Base-by-base conservation (phyloP, 2,329 filamentous ascomycete species). In the Trichoderma brevicompactum region DNA sequence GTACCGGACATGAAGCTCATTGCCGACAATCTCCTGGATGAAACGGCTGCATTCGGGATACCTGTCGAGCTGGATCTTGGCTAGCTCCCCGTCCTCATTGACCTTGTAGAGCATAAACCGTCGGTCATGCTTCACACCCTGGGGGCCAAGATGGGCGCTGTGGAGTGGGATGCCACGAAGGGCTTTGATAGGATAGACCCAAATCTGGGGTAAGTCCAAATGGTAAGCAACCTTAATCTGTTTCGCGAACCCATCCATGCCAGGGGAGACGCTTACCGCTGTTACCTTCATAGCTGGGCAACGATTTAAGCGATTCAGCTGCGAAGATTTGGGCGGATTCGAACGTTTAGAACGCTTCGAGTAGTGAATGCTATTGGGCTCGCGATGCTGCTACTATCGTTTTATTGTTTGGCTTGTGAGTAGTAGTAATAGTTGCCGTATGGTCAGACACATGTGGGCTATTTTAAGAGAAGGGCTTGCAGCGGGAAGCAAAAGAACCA, bases 141-240 rank as follows among this genome's bases (percentile, higher is more conserved):
- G 83, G n/a, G 81, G 79, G 5, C 83, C 85, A 53, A 92, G 75
- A n/a, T 77, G 76, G 3, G 87, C 82, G 0, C 78, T 75, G 5
- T 79, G 66, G 38, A 92, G 77, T 17, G 81, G 75, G 62, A 89
- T 84, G 58, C 85, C 85, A 41, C 87, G 85, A n/a, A 92, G 82
- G 7, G 84, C 88, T 74, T 92, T 92, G 77, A 92, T 88, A 48
- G 90, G 89, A 74, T 92, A 92, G 54, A 90, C 82, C 75, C 88
- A 91, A 41, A 92, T 81, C 76, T 79, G 60, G 43, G 23, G 56
- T 43, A 44, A 60, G 13, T 19, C 17, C 12, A n/a, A 32, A 48
- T 62, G 32, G 36, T 43, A 15, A 41, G 64, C 19, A 56, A 49
- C 41, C 17, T 49, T 63, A 32, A 44, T 17, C 23, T 19, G 9